A percentile compares a stretch with the other conserved stretches of the same genome.
These are phyloP conservation scores for Acer campestre DNA, from an alignment of 345 rosid species.

Conservation along the genomic window DNA sequence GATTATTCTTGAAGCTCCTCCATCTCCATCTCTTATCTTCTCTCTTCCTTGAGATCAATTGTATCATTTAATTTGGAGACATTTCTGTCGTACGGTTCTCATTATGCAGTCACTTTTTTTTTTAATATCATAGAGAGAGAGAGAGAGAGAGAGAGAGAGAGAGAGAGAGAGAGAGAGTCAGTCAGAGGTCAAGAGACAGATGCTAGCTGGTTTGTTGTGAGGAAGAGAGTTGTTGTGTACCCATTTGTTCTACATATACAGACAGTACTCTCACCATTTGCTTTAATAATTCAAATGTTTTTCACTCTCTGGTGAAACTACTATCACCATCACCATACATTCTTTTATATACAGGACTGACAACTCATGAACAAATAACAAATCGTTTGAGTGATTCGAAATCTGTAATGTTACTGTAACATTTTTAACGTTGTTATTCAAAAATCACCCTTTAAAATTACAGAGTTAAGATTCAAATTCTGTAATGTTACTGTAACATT, in stretches of 20 bases:
- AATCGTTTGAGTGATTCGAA: too few relatives aligned
- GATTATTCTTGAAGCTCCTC: slow-evolving; percentile 36
- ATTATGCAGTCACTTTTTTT: slow-evolving; percentile 16
- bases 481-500: too few relatives aligned
- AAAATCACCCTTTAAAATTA: too few relatives aligned
- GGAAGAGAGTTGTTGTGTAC: slow-evolving; percentile 25
- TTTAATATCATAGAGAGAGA: slow-evolving; percentile 12
- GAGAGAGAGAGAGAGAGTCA: neutral
- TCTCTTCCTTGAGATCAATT: slow-evolving; percentile 42
- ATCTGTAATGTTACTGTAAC: too few relatives aligned
- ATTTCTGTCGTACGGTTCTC: slow-evolving; percentile 46
- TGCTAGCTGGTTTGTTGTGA: slow-evolving; percentile 30
- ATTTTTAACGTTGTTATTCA: too few relatives aligned
- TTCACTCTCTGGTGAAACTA: slow-evolving; percentile 20
- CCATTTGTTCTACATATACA: slow-evolving; percentile 18
- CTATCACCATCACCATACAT: neutral
- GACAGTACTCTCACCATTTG: slow-evolving; percentile 11
- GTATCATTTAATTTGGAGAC: slow-evolving; percentile 45
- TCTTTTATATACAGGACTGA: too few relatives aligned
- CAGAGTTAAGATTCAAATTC: too few relatives aligned
- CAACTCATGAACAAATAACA: too few relatives aligned
- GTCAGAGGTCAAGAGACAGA: slow-evolving; percentile 13
- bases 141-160: slow-evolving; percentile 10
- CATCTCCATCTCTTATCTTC: slow-evolving; percentile 1
- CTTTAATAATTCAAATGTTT: slow-evolving; percentile 30